Evolutionary conservation across 2,329 filamentous ascomycete genomes (phyloP), one percentile per base, ranked within the genome.

Genomic region (Beauveria sp.): DNA sequence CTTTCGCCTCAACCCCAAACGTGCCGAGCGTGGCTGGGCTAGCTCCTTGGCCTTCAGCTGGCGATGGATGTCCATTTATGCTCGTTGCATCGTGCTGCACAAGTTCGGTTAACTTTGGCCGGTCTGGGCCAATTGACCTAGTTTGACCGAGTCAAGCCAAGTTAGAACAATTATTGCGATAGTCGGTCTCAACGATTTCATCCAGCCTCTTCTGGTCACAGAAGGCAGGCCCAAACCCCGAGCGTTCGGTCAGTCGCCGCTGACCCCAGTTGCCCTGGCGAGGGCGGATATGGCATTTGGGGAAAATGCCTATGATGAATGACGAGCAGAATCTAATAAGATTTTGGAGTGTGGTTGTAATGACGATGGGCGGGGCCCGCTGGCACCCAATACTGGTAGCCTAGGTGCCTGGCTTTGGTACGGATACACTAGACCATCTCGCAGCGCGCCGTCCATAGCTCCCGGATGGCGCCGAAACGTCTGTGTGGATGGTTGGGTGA

Each of bases 21-120:
- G 34, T 37, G 34, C 34, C 34, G 34, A 37, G 34, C 10, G 43
- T 50, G 58, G 57, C 50, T 48, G 51, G n/a, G 18, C 37, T 44
- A 55, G 50, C 58, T 55, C 43, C 30, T n/a, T 34, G 10, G 51
- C 22, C 41, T 53, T 61, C 51, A 60, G 58, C 58, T 55, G 51
- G 37, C 14, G 14, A 44, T 28, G 24, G 16, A 10, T 55, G 22
- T 37, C 5, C 30, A 34, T 8, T 58, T 28, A n/a, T 22, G 10
- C 55, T 43, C 40, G 20, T n/a, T 47, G 12, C 16, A 5, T 7
- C 24, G 16, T 28, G 12, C 2, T 30, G 50, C 37, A 26, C n/a
- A 37, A 37, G 18, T 18, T 53, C 16, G 48, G 20, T 5, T 24
- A 48, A 52, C 24, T 34, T 46, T 20, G 26, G n/a, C 40, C 24